Evolutionary conservation across 352 stramenopile genomes (phyloP).

Genomic region (Phytophthora multivora): DNA sequence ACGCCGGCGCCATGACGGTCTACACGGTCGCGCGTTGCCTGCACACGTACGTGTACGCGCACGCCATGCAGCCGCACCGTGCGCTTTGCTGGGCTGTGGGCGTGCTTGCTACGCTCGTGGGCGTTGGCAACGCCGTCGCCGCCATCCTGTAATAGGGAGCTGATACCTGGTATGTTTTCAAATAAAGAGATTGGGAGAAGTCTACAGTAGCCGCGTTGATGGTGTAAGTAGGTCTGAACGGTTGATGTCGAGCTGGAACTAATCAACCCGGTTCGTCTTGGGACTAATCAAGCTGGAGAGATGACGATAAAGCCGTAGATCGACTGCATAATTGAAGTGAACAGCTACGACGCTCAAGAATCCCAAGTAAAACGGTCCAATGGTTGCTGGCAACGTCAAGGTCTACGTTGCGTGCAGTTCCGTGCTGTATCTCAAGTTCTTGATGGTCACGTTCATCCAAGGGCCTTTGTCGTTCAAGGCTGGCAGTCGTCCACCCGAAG

Average conservation of each 20-base stretch:
- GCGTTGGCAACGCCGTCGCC: constrained; percentile 37
- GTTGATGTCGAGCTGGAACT: constrained; percentile 7
- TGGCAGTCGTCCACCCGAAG: constrained; percentile 46
- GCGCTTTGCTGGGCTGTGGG: constrained; percentile 34
- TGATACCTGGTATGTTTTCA: constrained; percentile 6
- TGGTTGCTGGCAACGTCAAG: constrained; percentile 30
- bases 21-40: constrained; percentile 48
- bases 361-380: constrained; percentile 6
- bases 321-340: not conserved
- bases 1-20: constrained; percentile 39
- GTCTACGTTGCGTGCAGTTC: constrained; percentile 41
- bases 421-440: constrained; percentile 52
- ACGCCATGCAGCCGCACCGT: constrained; percentile 53
- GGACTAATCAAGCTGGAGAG: constrained; percentile 6
- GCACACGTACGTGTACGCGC: constrained; percentile 54
- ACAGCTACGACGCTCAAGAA: not conserved
- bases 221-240: not conserved
- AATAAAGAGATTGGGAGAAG: constrained; percentile 8
- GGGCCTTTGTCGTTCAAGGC: constrained; percentile 40
- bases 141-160: constrained; percentile 25
- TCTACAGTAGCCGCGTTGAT: not conserved
- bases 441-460: constrained; percentile 39
- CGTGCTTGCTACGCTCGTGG: constrained; percentile 37
- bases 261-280: not conserved
- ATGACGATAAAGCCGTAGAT: not conserved